Evolutionary conservation across 2,329 filamentous ascomycete species (phyloP).

Genomic region (Aspergillus phoenicis): DNA sequence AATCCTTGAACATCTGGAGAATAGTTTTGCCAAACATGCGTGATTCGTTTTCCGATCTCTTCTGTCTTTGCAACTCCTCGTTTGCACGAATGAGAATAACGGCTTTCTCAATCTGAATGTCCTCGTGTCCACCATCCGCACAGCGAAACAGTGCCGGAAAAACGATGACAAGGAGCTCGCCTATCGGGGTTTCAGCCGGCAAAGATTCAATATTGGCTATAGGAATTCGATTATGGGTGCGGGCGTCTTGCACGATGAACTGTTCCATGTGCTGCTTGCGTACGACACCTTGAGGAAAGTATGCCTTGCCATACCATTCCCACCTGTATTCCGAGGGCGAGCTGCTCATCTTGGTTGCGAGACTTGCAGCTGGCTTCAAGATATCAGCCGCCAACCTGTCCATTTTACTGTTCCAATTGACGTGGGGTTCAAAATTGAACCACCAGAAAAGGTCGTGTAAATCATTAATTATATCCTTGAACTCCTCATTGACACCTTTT

Average conservation of each 20-base stretch:
- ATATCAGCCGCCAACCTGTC: constrained; percentile 1
- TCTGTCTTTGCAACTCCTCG: background rate
- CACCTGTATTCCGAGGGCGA: background rate
- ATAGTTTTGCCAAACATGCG: no score
- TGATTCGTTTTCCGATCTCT: background rate
- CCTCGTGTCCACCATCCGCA: background rate
- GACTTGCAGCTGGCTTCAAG: background rate
- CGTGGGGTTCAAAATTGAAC: background rate
- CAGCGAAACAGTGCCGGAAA: constrained; percentile 8
- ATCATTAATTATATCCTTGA: background rate
- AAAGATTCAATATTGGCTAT: background rate
- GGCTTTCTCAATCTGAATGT: constrained; percentile 10
- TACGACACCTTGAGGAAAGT: background rate
- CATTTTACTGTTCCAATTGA: background rate
- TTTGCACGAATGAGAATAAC: background rate
- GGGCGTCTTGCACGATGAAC: constrained; percentile 2
- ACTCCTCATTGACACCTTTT: background rate
- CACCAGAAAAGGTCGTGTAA: background rate
- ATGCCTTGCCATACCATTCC: background rate
- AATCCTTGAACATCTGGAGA: no score
- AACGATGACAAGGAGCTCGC: background rate
- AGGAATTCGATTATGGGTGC: constrained; percentile 8
- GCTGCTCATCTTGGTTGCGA: constrained; percentile 1
- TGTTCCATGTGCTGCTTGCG: background rate
- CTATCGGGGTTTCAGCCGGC: background rate